Evolutionary conservation across 2,329 filamentous ascomycete species (phyloP).

Genomic region (Orbilia javanica): DNA sequence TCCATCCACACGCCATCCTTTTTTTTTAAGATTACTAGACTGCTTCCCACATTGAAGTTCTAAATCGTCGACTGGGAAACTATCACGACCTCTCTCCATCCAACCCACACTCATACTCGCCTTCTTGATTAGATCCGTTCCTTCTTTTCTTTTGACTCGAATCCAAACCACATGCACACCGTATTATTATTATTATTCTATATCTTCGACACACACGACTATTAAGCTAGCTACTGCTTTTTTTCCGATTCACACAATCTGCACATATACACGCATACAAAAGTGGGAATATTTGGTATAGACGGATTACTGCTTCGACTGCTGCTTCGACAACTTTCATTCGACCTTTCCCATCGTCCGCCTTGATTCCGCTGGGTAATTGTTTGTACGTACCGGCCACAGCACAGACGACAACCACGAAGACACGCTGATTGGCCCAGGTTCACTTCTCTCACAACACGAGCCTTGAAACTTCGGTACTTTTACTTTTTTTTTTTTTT

Average conservation of each 20-base stretch:
- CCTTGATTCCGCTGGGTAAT: background rate
- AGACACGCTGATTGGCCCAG: slow-evolving; percentile 25
- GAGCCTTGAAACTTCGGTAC: background rate
- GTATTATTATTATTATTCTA: too few relatives aligned
- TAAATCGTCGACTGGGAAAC: background rate
- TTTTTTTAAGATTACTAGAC: background rate
- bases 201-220: background rate
- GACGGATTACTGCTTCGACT: background rate
- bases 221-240: too few relatives aligned
- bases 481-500: too few relatives aligned
- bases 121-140: background rate
- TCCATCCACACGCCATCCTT: background rate
- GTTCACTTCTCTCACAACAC: slow-evolving; percentile 1
- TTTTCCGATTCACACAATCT: too few relatives aligned
- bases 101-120: background rate
- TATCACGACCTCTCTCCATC: too few relatives aligned
- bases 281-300: background rate
- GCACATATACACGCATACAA: too few relatives aligned
- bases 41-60: background rate
- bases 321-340: background rate
- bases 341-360: background rate
- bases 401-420: slow-evolving; percentile 1
- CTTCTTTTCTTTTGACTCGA: background rate
- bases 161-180: background rate
- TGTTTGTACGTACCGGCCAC: background rate